phyloP scores from a whole-genome alignment of 768 basidiomycete genomes.

The Tephrocybe sp. region DNA sequence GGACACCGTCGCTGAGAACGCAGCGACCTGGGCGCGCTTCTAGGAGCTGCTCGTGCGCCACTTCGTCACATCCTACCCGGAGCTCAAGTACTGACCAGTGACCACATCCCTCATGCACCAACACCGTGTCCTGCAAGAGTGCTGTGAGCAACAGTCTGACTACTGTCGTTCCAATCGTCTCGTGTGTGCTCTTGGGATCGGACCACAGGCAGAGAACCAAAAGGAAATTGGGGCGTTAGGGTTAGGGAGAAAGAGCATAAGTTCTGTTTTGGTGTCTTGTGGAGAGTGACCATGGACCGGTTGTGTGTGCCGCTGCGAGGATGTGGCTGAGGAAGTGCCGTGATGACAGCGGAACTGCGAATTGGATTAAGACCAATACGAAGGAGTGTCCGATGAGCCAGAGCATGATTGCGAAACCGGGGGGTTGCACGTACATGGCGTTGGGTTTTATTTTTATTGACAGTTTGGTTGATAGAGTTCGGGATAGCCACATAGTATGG shows the following conservation, averaged over 20 bases:
- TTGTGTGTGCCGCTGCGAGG: conserved; percentile 83
- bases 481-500: conserved; percentile 98
- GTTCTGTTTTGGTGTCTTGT: conserved; percentile 93
- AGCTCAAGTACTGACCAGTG: conserved; percentile 95
- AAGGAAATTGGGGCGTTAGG: conserved; percentile 19
- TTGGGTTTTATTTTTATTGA: conserved; percentile 5
- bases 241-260: conserved; percentile 61
- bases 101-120: conserved; percentile 89
- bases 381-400: conserved; percentile 97
- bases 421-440: conserved; percentile 95
- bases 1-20: conserved; percentile 37
- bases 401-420: conserved; percentile 99
- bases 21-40: conserved; percentile 63
- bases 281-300: conserved; percentile 87
- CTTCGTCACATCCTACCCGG: conserved; percentile 83
- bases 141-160: conserved; percentile 76
- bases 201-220: conserved; percentile 30
- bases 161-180: conserved; percentile 84
- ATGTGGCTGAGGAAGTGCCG: conserved; percentile 97
- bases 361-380: conserved; percentile 99
- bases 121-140: conserved; percentile 88
- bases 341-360: conserved; percentile 97
- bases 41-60: conserved; percentile 86
- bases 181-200: conserved; percentile 63
- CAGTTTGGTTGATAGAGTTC: background rate